Percentiles rank a stretch among this genome's conserved stretches.
Conservation (phyloP, 495 filamentous ascomycete species). For the Saxophila tyrrhenica region DNA sequence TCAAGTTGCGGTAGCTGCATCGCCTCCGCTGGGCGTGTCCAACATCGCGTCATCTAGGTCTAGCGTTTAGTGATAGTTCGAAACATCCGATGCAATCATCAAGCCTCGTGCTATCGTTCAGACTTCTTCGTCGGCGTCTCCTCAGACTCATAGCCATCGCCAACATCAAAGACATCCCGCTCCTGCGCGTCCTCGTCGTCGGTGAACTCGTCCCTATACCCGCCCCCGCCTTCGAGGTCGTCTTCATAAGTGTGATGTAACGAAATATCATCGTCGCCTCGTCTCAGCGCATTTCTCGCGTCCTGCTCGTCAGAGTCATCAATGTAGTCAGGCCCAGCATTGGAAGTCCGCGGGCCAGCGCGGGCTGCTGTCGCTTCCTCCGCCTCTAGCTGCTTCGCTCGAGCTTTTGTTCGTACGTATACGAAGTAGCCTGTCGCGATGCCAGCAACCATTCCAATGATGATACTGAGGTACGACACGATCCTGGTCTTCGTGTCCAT, state of each 20-base stretch:
- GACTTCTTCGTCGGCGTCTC: slow-evolving; percentile 1
- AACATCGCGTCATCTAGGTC: not conserved
- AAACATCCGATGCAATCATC: not conserved
- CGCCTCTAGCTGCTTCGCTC: slow-evolving; percentile 73
- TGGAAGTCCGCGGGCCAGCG: slow-evolving; percentile 7
- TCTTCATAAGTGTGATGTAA: slow-evolving; percentile 27
- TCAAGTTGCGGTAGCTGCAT: not conserved
- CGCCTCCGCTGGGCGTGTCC: not conserved
- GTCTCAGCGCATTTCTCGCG: slow-evolving; percentile 23
- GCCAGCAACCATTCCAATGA: slow-evolving; percentile 58
- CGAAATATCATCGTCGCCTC: slow-evolving; percentile 48
- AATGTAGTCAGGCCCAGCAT: slow-evolving; percentile 19
- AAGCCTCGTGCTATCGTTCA: not conserved
- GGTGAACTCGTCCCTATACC: slow-evolving; percentile 26
- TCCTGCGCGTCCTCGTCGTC: slow-evolving; percentile 27
- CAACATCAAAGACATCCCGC: slow-evolving; percentile 27
- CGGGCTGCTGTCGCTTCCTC: slow-evolving; percentile 43
- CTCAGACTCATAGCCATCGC: slow-evolving; percentile 21
- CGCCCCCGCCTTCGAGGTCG: slow-evolving; percentile 27
- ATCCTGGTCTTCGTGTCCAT: slow-evolving; percentile 57
- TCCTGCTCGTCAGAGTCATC: slow-evolving; percentile 29
- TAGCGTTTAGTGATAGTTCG: too few relatives aligned
- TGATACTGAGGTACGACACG: slow-evolving; percentile 73
- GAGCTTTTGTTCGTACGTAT: slow-evolving; percentile 68
- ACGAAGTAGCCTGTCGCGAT: slow-evolving; percentile 71